A percentile compares a stretch with the other conserved stretches of the same genome.
These are phyloP conservation scores for Candida sonorensis DNA, from an alignment of 805 yeast species.

Conservation along the genomic window DNA sequence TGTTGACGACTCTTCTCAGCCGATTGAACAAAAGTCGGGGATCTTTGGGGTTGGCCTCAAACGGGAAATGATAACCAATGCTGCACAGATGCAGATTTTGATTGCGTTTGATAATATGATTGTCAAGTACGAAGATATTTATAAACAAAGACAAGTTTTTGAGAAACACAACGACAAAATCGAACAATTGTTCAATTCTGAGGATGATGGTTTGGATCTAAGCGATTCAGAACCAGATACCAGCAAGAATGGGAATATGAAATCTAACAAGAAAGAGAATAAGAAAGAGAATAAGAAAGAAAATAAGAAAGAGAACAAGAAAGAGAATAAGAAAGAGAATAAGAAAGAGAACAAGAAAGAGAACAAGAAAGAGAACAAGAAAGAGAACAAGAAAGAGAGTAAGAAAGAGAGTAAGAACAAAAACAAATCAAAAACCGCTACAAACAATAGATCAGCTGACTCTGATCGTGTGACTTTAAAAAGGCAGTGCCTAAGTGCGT, in stretches of 20 bases:
- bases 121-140: constrained; percentile 37
- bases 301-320: too few species aligned
- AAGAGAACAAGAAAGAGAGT: too few species aligned
- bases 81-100: constrained; percentile 23
- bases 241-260: neutral
- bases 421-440: too few species aligned
- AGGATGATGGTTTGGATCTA: too few species aligned
- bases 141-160: constrained; percentile 23
- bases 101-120: constrained; percentile 67
- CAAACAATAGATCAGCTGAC: too few species aligned
- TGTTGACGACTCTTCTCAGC: constrained; percentile 14
- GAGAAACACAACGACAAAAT: constrained; percentile 23
- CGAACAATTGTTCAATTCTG: constrained; percentile 20
- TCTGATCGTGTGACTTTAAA: too few species aligned
- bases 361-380: too few species aligned
- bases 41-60: constrained; percentile 15
- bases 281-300: constrained; percentile 4
- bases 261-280: constrained; percentile 1
- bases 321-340: too few species aligned
- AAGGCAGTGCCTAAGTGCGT: too few species aligned
- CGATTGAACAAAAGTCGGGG: constrained; percentile 15
- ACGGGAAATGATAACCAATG: constrained; percentile 18
- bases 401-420: too few species aligned
- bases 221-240: neutral
- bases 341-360: too few species aligned